Conservation (phyloP, 1,284 basidiomycete species). For the Sporisorium iseilematis-ciliati region DNA sequence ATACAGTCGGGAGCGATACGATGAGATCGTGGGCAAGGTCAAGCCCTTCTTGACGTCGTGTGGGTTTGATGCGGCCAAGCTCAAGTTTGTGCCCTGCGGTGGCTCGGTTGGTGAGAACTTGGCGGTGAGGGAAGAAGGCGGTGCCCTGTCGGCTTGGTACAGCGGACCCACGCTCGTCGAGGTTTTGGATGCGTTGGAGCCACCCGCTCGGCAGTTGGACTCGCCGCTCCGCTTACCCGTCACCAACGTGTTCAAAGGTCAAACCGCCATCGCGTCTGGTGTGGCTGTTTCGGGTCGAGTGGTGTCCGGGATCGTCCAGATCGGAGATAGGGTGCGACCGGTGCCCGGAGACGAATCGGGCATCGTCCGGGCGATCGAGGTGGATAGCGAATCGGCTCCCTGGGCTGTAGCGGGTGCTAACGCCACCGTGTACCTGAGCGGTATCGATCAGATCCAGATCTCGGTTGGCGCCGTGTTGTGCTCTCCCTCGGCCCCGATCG, state of each 20-base stretch:
- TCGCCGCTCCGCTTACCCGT: constrained; percentile 87
- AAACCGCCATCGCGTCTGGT: constrained; percentile 78
- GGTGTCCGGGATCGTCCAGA: constrained; percentile 87
- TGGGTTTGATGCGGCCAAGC: constrained; percentile 84
- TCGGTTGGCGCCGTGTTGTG: constrained; percentile 89
- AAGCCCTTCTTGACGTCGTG: constrained; percentile 86
- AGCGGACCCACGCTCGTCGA: constrained; percentile 85
- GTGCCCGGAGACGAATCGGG: constrained; percentile 92
- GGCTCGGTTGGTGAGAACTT: constrained; percentile 92
- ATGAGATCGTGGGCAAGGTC: constrained; percentile 82
- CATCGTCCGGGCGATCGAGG: constrained; percentile 83
- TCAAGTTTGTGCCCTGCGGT: constrained; percentile 87
- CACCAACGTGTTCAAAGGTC: constrained; percentile 92
- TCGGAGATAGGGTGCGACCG: constrained; percentile 86
- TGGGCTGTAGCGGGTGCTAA: constrained; percentile 94
- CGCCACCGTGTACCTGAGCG: constrained; percentile 84
- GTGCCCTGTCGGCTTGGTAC: constrained; percentile 81
- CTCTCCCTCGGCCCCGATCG: constrained; percentile 76
- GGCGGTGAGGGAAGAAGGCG: constrained; percentile 70
- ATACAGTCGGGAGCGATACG: constrained; percentile 85
- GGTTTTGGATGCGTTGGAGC: constrained; percentile 79
- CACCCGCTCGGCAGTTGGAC: constrained; percentile 79
- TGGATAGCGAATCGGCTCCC: constrained; percentile 81
- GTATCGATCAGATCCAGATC: constrained; percentile 87
- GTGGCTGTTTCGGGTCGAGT: constrained; percentile 87